A percentile compares a stretch with the other conserved stretches of the same genome.
phyloP scores from a whole-genome alignment of 1,284 basidiomycete species.

The Athelia sp. region DNA sequence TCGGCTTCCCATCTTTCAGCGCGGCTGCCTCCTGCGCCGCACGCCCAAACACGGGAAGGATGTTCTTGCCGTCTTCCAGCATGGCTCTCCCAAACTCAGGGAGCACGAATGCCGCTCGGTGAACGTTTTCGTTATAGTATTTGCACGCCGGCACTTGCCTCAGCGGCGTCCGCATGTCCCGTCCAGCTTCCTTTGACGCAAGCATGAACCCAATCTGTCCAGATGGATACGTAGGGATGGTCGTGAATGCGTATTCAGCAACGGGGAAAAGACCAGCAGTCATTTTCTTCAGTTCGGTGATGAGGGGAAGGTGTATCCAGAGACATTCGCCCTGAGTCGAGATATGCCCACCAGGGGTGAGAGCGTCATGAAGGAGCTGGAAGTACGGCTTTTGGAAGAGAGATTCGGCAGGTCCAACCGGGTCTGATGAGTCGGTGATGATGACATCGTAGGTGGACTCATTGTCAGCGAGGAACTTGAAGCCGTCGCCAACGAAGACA shows the following conservation, averaged over 20 bases:
- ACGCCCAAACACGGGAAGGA: slow-evolving; percentile 67
- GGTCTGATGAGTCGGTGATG: slow-evolving; percentile 98
- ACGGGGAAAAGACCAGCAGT: slow-evolving; percentile 80
- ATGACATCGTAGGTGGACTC: slow-evolving; percentile 94
- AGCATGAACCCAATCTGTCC: slow-evolving; percentile 97
- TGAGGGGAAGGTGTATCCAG: slow-evolving; percentile 93
- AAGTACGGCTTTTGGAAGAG: slow-evolving; percentile 99
- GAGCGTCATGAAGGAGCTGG: slow-evolving; percentile 86
- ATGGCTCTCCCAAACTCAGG: slow-evolving; percentile 87
- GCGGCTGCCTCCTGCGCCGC: slow-evolving; percentile 31
- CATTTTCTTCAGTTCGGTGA: slow-evolving; percentile 73
- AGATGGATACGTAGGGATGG: slow-evolving; percentile 96
- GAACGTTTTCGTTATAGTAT: slow-evolving; percentile 88
- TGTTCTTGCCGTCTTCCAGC: slow-evolving; percentile 67
- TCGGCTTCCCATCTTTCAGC: slow-evolving; percentile 27
- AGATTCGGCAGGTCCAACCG: slow-evolving; percentile 91
- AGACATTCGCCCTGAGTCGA: slow-evolving; percentile 96
- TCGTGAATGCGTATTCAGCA: slow-evolving; percentile 92
- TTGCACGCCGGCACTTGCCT: slow-evolving; percentile 67
- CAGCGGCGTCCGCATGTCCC: slow-evolving; percentile 68
- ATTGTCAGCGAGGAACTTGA: slow-evolving; percentile 93
- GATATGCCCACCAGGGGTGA: slow-evolving; percentile 89
- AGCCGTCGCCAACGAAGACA: slow-evolving; percentile 93
- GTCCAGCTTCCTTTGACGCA: slow-evolving; percentile 74
- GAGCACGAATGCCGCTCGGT: slow-evolving; percentile 82